Conservation (phyloP, 2,329 filamentous ascomycete genomes). For the Cladosporium sp. region DNA sequence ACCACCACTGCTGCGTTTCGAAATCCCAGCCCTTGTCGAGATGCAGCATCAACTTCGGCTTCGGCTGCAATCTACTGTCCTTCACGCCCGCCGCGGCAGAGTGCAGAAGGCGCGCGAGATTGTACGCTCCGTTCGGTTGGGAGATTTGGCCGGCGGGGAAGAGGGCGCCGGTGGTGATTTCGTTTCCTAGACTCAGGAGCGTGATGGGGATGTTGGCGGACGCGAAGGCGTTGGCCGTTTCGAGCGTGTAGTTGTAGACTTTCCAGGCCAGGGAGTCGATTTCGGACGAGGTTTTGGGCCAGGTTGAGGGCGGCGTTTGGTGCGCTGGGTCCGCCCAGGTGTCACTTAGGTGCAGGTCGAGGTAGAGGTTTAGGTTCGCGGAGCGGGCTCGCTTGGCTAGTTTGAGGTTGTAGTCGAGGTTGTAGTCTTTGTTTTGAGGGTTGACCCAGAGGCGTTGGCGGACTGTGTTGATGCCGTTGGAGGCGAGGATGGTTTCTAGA, state of each 20-base stretch:
- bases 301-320: slow-evolving; percentile 28
- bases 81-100: slow-evolving; percentile 27
- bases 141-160: slow-evolving; percentile 31
- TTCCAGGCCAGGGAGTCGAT: slow-evolving; percentile 28
- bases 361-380: slow-evolving; percentile 29
- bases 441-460: slow-evolving; percentile 30
- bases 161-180: slow-evolving; percentile 33
- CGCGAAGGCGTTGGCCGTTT: slow-evolving; percentile 37
- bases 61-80: slow-evolving; percentile 20
- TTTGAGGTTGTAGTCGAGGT: slow-evolving; percentile 31
- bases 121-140: slow-evolving; percentile 24
- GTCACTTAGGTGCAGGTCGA: slow-evolving; percentile 32
- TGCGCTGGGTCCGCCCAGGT: slow-evolving; percentile 35
- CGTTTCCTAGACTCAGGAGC: slow-evolving; percentile 38
- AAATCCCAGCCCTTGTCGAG: slow-evolving; percentile 32
- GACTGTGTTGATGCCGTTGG: slow-evolving; percentile 22
- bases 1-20: slow-evolving; percentile 28
- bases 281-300: slow-evolving; percentile 23
- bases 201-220: slow-evolving; percentile 33
- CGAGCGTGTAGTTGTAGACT: slow-evolving; percentile 30
- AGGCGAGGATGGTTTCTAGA: slow-evolving; percentile 23
- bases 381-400: slow-evolving; percentile 30
- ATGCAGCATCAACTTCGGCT: slow-evolving; percentile 30
- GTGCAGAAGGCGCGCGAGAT: slow-evolving; percentile 31
- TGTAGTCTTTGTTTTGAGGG: slow-evolving; percentile 25